Evolutionary conservation across 306 rosid genomes (phyloP), one percentile per base, ranked within the genome.

Genomic region (Dalbergia cochinchinensis): DNA sequence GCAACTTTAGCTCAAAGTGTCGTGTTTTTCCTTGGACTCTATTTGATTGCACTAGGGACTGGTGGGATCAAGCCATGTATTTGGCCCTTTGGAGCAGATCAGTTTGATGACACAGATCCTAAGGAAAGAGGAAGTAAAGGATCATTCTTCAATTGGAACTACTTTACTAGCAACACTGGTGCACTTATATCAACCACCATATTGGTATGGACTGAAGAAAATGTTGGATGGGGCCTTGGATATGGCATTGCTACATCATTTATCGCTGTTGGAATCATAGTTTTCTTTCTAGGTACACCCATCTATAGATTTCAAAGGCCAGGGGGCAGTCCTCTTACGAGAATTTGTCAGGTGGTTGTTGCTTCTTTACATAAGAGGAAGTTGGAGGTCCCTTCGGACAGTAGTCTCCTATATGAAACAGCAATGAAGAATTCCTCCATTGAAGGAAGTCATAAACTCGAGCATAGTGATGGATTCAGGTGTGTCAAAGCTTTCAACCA

Each of bases 51-150:
- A 16, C 87, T 94, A 44, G 98, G 98, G 42, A 92, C 96, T 33
- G 98, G 97, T 71, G 96, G 97, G 26, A 89, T 92, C 77, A 94
- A 94, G 87, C 98, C 98, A 51, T 94, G 97, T 58, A 94, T 94
- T 60, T 94, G 96, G 41, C 89, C 97, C 11, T 89, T 94, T 77
- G 98, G 96, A 37, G 97, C 97, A 2, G 97, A 94, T 73, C 98
- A 94, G 88, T 94, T 94, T 84, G 98, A 92, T 78, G 97, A 94
- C 78, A 89, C 94, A 11, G 97, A 92, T 80, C 61, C 88, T 4
- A 76, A 20, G 71, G 97, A 92, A 87, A 90, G 90, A 84, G 84
- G 87, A 15, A 92, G 88, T 78, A 94, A 94, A 84, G 96, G 96
- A 57, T 94, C 94, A 31, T 94, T 94, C 83, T 94, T 94, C 77